These are phyloP conservation scores for Ganoderma lucidum DNA, from an alignment of 1,284 basidiomycete genomes.

Conservation along the genomic window DNA sequence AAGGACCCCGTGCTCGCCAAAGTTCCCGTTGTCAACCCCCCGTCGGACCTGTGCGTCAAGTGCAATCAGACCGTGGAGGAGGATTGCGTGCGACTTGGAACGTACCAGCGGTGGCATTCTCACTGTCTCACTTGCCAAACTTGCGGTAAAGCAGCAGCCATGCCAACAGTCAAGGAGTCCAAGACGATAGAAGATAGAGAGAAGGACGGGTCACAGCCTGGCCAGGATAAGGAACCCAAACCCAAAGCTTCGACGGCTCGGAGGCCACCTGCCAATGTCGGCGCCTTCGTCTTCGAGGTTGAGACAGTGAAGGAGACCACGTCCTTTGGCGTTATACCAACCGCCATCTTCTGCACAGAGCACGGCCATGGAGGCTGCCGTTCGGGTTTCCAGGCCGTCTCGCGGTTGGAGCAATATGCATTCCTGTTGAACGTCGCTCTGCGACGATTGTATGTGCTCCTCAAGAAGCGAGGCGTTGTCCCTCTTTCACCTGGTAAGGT, in stretches of 20 bases:
- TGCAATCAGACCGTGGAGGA: conserved; percentile 96
- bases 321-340: conserved; percentile 75
- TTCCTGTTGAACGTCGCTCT: conserved; percentile 97
- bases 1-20: conserved; percentile 55
- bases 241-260: conserved; percentile 71
- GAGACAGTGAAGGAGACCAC: conserved; percentile 68
- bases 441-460: conserved; percentile 87
- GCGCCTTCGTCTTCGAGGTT: conserved; percentile 77
- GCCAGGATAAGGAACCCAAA: conserved; percentile 47
- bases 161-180: conserved; percentile 61
- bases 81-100: conserved; percentile 93
- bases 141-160: conserved; percentile 84
- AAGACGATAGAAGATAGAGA: conserved; percentile 33
- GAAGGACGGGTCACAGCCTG: conserved; percentile 17
- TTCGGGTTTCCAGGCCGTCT: conserved; percentile 89
- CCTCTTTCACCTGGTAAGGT: conserved; percentile 77
- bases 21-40: conserved; percentile 67
- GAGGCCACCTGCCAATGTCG: conserved; percentile 81
- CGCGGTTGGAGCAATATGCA: conserved; percentile 96
- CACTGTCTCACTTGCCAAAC: conserved; percentile 85
- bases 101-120: conserved; percentile 96
- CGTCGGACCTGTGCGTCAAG: conserved; percentile 90
- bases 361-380: conserved; percentile 74
- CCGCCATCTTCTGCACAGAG: conserved; percentile 79
- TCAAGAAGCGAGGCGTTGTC: conserved; percentile 93